Evolutionary conservation across 257 asterid species (phyloP).

Genomic region (Capsicum rhomboideum): DNA sequence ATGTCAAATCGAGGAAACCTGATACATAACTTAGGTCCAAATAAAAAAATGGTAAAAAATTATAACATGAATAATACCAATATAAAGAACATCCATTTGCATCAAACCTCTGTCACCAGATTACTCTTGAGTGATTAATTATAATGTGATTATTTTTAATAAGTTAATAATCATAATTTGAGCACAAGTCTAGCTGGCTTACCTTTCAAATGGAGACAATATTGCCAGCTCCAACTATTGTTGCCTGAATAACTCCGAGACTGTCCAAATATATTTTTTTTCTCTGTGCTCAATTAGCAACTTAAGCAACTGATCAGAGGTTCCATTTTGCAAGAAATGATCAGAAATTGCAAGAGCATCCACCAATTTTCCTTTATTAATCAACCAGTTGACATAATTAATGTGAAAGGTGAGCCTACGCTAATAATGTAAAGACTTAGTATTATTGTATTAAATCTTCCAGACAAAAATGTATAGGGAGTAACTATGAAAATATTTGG

Average conservation of each 20-base stretch:
- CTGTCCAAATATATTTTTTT: conserved; percentile 42
- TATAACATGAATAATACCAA: too few species aligned
- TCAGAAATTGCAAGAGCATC: conserved; percentile 95
- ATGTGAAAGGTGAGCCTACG: background rate
- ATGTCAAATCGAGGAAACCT: too few species aligned
- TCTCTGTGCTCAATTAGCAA: conserved; percentile 52
- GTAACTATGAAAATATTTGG: too few species aligned
- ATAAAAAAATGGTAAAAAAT: too few species aligned
- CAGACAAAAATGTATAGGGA: too few species aligned
- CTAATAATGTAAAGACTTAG: background rate
- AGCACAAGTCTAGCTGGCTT: conserved; percentile 79
- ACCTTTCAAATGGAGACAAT: conserved; percentile 76
- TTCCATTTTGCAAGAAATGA: conserved; percentile 78
- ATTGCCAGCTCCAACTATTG: conserved; percentile 82
- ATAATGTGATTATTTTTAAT: too few species aligned
- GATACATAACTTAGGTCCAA: too few species aligned
- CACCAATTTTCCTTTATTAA: conserved; percentile 73
- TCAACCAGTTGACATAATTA: conserved; percentile 37
- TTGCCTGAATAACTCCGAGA: conserved; percentile 45
- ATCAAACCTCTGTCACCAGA: too few species aligned
- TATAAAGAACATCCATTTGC: too few species aligned
- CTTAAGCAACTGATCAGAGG: conserved; percentile 80
- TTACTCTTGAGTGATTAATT: too few species aligned
- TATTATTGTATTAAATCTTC: too few species aligned
- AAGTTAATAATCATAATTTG: conserved; percentile 32